phyloP scores from a whole-genome alignment of 2,329 filamentous ascomycete species.

The Fusarium bulbicola region DNA sequence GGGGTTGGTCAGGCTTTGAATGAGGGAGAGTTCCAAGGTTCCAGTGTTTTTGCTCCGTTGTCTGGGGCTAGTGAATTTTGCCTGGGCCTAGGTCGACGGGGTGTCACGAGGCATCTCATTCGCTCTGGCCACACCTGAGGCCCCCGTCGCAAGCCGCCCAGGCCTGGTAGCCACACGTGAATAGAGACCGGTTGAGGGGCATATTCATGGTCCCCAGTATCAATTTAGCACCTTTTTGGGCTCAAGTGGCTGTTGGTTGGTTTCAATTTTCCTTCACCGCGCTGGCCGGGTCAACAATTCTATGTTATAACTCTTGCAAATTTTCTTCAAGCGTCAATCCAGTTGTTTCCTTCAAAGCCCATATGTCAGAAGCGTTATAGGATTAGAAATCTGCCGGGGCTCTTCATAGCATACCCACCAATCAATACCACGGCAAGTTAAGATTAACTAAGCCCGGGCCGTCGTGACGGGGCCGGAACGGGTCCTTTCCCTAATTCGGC shows the following conservation, averaged over 20 bases:
- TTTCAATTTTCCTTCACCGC: conserved; percentile 11
- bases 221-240: conserved; percentile 8
- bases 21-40: conserved; percentile 30
- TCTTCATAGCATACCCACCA: conserved; percentile 7
- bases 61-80: conserved; percentile 35
- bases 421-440: conserved; percentile 2
- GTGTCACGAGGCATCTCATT: conserved; percentile 32
- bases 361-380: conserved; percentile 19
- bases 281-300: background rate
- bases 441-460: conserved; percentile 27
- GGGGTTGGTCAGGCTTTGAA: conserved; percentile 31
- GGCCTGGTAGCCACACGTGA: conserved; percentile 26
- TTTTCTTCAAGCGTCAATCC: background rate
- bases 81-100: conserved; percentile 13
- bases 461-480: conserved; percentile 28
- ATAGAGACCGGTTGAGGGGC: conserved; percentile 17
- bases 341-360: background rate
- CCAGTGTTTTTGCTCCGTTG: conserved; percentile 30
- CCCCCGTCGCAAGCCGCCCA: conserved; percentile 8
- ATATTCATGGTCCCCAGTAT: conserved; percentile 5
- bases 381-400: conserved; percentile 4
- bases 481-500: conserved; percentile 23
- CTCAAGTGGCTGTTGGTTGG: conserved; percentile 1
- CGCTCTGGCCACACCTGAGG: conserved; percentile 26
- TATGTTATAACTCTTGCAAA: conserved; percentile 21